Evolutionary conservation across 768 basidiomycete genomes (phyloP).

Genomic region (Hygrophorus russula): DNA sequence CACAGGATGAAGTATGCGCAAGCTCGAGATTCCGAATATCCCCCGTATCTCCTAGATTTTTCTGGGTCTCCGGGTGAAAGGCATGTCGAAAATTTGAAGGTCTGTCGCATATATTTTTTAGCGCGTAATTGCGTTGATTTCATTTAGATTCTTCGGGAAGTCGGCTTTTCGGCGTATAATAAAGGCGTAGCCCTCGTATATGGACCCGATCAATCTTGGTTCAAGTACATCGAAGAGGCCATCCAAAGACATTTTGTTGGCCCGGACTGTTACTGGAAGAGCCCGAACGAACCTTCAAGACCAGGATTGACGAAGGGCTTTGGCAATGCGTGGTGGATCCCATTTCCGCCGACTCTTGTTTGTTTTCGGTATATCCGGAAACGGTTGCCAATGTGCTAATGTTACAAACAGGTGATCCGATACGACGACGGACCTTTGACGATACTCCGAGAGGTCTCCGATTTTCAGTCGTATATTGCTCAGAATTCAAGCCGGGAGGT

Average conservation of each 20-base stretch:
- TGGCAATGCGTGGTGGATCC: conserved; percentile 73
- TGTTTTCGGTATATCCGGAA: conserved; percentile 11
- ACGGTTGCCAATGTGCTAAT: neutral
- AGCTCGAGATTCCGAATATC: conserved; percentile 42
- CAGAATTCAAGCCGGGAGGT: conserved; percentile 50
- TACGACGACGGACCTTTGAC: conserved; percentile 51
- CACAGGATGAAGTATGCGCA: conserved; percentile 52
- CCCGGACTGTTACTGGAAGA: conserved; percentile 65
- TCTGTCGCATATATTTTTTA: conserved; percentile 12
- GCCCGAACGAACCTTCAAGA: conserved; percentile 16
- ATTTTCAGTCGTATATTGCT: conserved; percentile 46
- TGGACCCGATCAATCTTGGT: conserved; percentile 36
- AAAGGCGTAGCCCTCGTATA: conserved; percentile 36
- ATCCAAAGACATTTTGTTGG: conserved; percentile 53
- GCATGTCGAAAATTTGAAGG: conserved; percentile 73
- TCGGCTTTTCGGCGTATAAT: conserved; percentile 46
- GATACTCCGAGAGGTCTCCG: conserved; percentile 32
- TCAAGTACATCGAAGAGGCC: conserved; percentile 32
- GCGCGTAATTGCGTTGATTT: neutral
- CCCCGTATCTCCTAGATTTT: conserved; percentile 63
- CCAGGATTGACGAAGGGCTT: conserved; percentile 41
- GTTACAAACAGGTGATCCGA: conserved; percentile 39
- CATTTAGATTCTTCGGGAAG: conserved; percentile 58
- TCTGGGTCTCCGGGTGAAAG: conserved; percentile 53
- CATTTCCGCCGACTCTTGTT: conserved; percentile 66